Evolutionary conservation across 495 filamentous ascomycete genomes (phyloP).

Genomic region (Cryomyces antarcticus): DNA sequence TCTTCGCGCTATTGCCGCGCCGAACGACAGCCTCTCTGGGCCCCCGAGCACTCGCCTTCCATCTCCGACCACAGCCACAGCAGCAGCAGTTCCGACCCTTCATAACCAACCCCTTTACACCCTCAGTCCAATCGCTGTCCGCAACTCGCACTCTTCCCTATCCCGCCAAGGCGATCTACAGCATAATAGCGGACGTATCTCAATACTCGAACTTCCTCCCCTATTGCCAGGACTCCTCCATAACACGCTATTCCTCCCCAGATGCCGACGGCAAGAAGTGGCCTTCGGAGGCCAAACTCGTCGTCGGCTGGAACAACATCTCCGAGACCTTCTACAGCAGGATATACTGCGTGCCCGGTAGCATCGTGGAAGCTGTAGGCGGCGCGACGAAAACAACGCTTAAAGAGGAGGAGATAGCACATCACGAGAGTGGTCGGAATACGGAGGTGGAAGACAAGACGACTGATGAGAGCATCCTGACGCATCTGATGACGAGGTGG

Average conservation of each 20-base stretch:
- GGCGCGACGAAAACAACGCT: conserved; percentile 33
- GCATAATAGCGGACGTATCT: conserved; percentile 63
- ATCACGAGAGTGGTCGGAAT: conserved; percentile 12
- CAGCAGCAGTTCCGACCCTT: conserved; percentile 11
- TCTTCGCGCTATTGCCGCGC: too few relatives aligned
- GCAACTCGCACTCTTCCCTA: conserved; percentile 69
- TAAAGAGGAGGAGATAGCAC: conserved; percentile 14
- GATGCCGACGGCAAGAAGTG: conserved; percentile 27
- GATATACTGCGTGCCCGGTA: conserved; percentile 48
- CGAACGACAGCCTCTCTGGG: background rate
- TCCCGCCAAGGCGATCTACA: conserved; percentile 46
- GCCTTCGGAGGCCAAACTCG: conserved; percentile 59
- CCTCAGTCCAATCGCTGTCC: conserved; percentile 28
- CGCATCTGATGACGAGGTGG: conserved; percentile 63
- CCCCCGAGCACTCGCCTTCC: conserved; percentile 9
- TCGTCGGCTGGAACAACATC: conserved; percentile 64
- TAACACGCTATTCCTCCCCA: conserved; percentile 37
- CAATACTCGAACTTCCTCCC: conserved; percentile 70
- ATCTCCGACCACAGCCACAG: conserved; percentile 21
- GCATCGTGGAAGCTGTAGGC: conserved; percentile 58
- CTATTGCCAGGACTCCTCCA: conserved; percentile 51
- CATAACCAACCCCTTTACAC: conserved; percentile 12
- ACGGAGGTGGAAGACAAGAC: conserved; percentile 9
- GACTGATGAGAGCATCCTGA: conserved; percentile 33
- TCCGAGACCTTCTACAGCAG: conserved; percentile 60